Evolutionary conservation across 306 rosid species (phyloP).

Genomic region (Pterocarpus santalinus): DNA sequence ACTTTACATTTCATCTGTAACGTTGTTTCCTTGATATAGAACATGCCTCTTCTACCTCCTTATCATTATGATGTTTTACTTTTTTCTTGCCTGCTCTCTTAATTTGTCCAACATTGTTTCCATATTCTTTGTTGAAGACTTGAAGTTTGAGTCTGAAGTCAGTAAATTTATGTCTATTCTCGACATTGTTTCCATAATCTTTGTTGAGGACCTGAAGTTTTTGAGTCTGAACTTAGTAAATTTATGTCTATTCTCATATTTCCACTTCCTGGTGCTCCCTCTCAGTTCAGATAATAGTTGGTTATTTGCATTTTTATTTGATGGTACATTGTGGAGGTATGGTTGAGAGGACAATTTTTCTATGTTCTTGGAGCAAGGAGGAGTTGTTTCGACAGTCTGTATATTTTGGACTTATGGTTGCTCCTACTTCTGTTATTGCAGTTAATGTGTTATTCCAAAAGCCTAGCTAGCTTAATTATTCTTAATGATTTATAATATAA

Average conservation of each 20-base stretch:
- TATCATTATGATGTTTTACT: not conserved
- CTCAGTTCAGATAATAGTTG: not conserved
- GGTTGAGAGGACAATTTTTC: slow-evolving; percentile 32
- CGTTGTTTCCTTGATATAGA: not conserved
- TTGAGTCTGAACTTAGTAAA: not conserved
- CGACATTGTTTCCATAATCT: not conserved
- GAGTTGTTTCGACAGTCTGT: not conserved
- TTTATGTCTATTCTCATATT: not conserved
- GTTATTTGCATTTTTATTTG: not conserved
- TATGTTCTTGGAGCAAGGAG: not conserved
- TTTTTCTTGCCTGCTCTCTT: not conserved
- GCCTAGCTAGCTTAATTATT: slow-evolving; percentile 32
- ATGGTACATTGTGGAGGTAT: slow-evolving; percentile 1
- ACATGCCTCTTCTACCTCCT: not conserved
- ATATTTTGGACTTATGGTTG: slow-evolving; percentile 30
- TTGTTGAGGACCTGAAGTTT: not conserved
- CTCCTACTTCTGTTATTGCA: not conserved
- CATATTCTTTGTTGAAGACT: not conserved
- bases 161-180: not conserved
- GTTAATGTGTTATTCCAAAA: not conserved
- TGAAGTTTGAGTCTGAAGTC: too few species aligned
- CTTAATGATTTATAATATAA: slow-evolving; percentile 37
- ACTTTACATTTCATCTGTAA: slow-evolving; percentile 3
- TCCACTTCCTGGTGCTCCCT: not conserved
- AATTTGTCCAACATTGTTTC: not conserved